Evolutionary conservation across 768 basidiomycete genomes (phyloP), one percentile per base, ranked within the genome.

Genomic region (Boletus pseudopeckii): DNA sequence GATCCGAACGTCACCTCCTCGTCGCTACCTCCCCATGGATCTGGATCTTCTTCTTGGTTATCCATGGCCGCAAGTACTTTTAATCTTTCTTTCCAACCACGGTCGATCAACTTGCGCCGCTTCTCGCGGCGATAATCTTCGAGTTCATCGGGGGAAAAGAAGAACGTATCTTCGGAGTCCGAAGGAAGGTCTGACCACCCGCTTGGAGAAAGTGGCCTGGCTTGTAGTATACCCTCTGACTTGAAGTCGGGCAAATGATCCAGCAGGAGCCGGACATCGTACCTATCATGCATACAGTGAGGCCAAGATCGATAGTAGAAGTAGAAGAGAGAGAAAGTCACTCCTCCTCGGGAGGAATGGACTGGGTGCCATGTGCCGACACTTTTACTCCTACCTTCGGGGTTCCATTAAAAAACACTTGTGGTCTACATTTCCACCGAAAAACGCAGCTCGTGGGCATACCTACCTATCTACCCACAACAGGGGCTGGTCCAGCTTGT

Each of bases 111-210:
- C 14, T 77, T 75, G 24, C 86, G 75, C 38, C 86, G 83, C 67
- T 92, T 91, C 37, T 84, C 81, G 22, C 82, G 77, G 36, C 75
- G 77, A 55, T 84, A 84, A 54, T 86, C 86, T 14, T 84, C 83
- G 3, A 77, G 71, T 58, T 93, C 92, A 7, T 77, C 75, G 0
- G 79, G 79, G 1, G 82, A 76, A 56, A 94, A 79, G 72, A 89
- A 90, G 70, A 92, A 95, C 0, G 81, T 86, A 59, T 95, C 92
- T 72, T 94, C 92, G 5, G 82, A 66, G 62, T 94, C 92, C 0
- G 92, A 92, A 5, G 91, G 86, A 3, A 94, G 78, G 66, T 92
- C 87, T 0, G 86, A 86, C 91, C 91, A 94, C 8, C 88, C 89
- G 4, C 77, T 71, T 3, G 82, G 80, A 0, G 84, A 82, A 22